Conservation (phyloP, 192 early-diverging fungal species). For the Coemansia aciculifera region DNA sequence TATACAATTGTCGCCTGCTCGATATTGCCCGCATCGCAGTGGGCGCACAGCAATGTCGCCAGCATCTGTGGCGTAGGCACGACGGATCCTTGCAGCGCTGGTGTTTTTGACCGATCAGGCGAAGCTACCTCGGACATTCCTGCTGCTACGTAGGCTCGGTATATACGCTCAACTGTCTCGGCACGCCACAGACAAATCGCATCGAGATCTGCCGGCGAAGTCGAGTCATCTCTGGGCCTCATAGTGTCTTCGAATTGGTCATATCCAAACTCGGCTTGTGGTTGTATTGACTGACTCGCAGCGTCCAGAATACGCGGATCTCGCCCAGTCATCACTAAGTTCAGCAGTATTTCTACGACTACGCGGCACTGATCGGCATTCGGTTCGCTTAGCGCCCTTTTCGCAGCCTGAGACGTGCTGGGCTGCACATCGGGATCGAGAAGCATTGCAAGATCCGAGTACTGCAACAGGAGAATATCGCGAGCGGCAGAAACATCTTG, state of each 20-base stretch:
- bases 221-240: constrained; percentile 1
- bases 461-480: constrained; percentile 30
- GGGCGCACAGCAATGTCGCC: constrained; percentile 14
- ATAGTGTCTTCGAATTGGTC: constrained; percentile 26
- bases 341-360: constrained; percentile 19
- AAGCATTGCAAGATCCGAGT: constrained; percentile 24
- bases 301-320: constrained; percentile 17
- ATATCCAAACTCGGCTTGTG: constrained; percentile 17
- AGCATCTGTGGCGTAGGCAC: constrained; percentile 33
- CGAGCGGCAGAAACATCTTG: constrained; percentile 32
- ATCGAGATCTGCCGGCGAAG: not conserved
- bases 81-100: constrained; percentile 38
- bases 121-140: constrained; percentile 41
- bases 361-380: not conserved
- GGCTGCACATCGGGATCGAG: constrained; percentile 18
- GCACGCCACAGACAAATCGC: constrained; percentile 27
- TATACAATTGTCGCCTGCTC: constrained; percentile 40
- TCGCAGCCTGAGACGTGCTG: not conserved
- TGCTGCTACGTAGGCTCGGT: constrained; percentile 31
- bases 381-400: constrained; percentile 9
- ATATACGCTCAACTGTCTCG: constrained; percentile 39
- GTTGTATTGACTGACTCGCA: not conserved
- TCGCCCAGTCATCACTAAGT: constrained; percentile 22
- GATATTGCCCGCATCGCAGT: constrained; percentile 22
- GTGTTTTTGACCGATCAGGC: constrained; percentile 19